Evolutionary conservation across 2,329 filamentous ascomycete species (phyloP).

Genomic region (Apiospora koreana): DNA sequence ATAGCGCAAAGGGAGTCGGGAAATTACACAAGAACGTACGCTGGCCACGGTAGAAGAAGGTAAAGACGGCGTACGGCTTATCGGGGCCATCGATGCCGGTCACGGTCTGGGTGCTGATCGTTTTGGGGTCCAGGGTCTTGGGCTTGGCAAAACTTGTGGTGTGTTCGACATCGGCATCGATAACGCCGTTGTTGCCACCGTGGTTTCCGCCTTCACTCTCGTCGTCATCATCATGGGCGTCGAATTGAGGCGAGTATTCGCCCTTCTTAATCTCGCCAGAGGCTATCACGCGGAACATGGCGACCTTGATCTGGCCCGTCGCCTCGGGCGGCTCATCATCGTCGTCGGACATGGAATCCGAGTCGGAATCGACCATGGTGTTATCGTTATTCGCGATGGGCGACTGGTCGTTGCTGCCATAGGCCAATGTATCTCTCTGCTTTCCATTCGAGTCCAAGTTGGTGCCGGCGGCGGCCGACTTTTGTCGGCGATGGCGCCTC

Average conservation of each 20-base stretch:
- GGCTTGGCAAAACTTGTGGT: conserved; percentile 98
- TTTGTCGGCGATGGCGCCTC: conserved; percentile 66
- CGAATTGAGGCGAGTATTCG: conserved; percentile 96
- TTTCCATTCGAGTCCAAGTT: conserved; percentile 41
- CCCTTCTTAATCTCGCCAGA: conserved; percentile 97
- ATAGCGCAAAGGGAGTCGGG: not conserved
- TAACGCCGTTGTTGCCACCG: conserved; percentile 56
- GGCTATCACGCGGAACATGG: conserved; percentile 91
- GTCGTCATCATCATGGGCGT: conserved; percentile 87
- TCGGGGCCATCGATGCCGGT: conserved; percentile 96
- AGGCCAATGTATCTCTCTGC: conserved; percentile 67
- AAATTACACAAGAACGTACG: conserved; percentile 58
- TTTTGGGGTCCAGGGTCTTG: conserved; percentile 93
- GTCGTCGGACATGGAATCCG: conserved; percentile 49
- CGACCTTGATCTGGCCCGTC: conserved; percentile 96
- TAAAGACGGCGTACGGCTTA: conserved; percentile 94
- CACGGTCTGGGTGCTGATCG: conserved; percentile 98
- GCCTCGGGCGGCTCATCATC: conserved; percentile 91
- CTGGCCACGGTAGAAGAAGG: conserved; percentile 95
- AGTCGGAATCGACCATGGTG: not conserved
- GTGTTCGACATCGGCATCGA: conserved; percentile 87
- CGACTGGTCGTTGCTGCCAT: conserved; percentile 74
- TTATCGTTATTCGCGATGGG: conserved; percentile 62
- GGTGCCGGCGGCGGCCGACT: conserved; percentile 43
- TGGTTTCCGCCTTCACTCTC: conserved; percentile 47